Conservation (phyloP, 2,329 filamentous ascomycete genomes). For the Ophioceras dolichostomum region DNA sequence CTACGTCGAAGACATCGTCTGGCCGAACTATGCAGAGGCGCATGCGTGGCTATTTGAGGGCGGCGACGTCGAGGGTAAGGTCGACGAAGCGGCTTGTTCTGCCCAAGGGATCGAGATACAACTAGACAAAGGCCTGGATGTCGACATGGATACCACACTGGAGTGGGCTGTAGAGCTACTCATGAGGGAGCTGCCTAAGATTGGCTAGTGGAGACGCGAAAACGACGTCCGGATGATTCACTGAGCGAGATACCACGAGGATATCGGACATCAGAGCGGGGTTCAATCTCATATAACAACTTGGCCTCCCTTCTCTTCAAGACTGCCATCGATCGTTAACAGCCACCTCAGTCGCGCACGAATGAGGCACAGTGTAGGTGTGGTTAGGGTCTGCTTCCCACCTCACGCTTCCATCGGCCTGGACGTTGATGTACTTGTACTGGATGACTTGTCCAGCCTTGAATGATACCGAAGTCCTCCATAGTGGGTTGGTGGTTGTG, state of each 20-base stretch:
- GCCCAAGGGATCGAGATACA: slow-evolving; percentile 36
- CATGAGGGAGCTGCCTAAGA: slow-evolving; percentile 30
- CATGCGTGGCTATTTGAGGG: slow-evolving; percentile 70
- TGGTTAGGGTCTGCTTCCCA: slow-evolving; percentile 55
- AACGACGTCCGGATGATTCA: too few relatives aligned
- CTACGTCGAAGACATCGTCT: slow-evolving; percentile 89
- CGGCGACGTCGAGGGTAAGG: slow-evolving; percentile 50
- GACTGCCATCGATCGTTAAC: slow-evolving; percentile 21
- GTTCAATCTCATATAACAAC: neutral
- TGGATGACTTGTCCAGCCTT: slow-evolving; percentile 41
- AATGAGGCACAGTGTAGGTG: slow-evolving; percentile 16
- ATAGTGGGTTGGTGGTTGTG: slow-evolving; percentile 45
- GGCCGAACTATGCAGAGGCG: slow-evolving; percentile 81
- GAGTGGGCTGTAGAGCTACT: slow-evolving; percentile 57
- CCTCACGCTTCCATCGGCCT: slow-evolving; percentile 35
- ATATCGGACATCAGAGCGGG: too few relatives aligned
- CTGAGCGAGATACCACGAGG: too few relatives aligned
- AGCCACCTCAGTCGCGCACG: slow-evolving; percentile 8
- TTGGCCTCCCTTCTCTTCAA: neutral
- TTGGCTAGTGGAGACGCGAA: too few relatives aligned
- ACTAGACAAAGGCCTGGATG: slow-evolving; percentile 30
- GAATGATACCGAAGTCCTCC: slow-evolving; percentile 44
- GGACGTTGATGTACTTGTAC: slow-evolving; percentile 59
- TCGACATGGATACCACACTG: slow-evolving; percentile 49
- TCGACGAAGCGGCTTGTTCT: slow-evolving; percentile 14